Base-by-base conservation (phyloP, 2,329 filamentous ascomycete genomes). In the Cladosporium halotolerans region DNA sequence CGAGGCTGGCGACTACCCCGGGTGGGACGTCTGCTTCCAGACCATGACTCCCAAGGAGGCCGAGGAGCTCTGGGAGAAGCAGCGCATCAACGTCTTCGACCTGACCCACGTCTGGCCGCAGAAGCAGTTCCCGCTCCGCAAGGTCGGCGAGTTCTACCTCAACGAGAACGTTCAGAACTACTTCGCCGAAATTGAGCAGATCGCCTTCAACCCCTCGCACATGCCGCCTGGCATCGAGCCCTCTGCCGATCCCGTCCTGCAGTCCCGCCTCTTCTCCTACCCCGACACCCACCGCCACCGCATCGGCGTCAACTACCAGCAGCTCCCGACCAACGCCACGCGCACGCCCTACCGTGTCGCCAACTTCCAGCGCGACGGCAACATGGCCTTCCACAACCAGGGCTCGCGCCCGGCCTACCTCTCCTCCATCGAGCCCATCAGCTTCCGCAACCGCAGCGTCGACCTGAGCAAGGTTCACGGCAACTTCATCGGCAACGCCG, bases 301-400 rank as follows among this genome's bases (percentile, higher is more conserved):
- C 23, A 65, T 82, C 16, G 79, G 79, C 28, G 72, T 71, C 58
- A 82, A 82, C 68, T 82, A 81, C 64, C 78, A 82, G 63, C 79
- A 82, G 62, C 67, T 82, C 2, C 79, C 79, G 0, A 74, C 81
- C 55, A 70, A 77, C 70, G 60, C 74, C 73, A 68, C 73, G 63
- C 71, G 73, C 73, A 73, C 70, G 76, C 80, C 76, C 76, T 76
- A 85, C 72, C 55, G 74, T 4, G 73, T 79, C 45, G 74, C 71
- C 61, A 86, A 86, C 58, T 87, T 83, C 75, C 85, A 89, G 68
- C 81, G 86, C 57, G 86, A 89, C 63, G 87, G 87, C 13, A 65
- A 68, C 55, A 89, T 89, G 84, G 79, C 83, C 1, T 81, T 82
- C 62, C 76, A 79, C 64, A 86, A 89, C 70, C 80, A 83, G 61